phyloP scores from a whole-genome alignment of 371 early-diverging fungal genomes.

The Conidiobolus incongruus region DNA sequence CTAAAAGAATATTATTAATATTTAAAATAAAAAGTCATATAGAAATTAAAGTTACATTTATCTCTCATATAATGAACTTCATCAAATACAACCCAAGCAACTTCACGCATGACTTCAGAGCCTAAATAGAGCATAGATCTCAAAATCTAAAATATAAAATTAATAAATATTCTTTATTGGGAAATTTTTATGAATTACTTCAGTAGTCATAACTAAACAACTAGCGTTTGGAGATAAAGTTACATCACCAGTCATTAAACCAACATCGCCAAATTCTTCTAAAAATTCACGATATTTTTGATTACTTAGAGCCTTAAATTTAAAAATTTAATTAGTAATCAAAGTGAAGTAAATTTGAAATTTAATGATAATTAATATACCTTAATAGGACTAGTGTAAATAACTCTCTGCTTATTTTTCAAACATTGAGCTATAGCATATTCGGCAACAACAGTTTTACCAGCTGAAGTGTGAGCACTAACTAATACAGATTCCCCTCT shows the following conservation, averaged over 20 bases:
- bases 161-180: not conserved
- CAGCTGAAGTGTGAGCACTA: constrained; percentile 97
- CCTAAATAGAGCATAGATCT: constrained; percentile 98
- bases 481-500: constrained; percentile 95
- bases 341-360: not conserved
- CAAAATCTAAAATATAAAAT: constrained; percentile 39
- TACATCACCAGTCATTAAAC: constrained; percentile 99
- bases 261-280: constrained; percentile 97
- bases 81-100: constrained; percentile 99
- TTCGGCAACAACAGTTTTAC: constrained; percentile 99
- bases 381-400: constrained; percentile 99
- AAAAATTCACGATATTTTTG: constrained; percentile 98
- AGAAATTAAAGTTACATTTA: constrained; percentile 48
- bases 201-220: constrained; percentile 99
- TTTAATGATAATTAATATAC: too few relatives aligned
- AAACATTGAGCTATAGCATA: constrained; percentile 96
- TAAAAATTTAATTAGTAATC: constrained; percentile 3
- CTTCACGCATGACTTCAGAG: constrained; percentile 95
- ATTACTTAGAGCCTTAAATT: constrained; percentile 82
- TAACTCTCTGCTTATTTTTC: constrained; percentile 88
- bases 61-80: constrained; percentile 99
- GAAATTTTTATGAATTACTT: constrained; percentile 13
- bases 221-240: constrained; percentile 95
- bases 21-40: constrained; percentile 31
- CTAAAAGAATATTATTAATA: constrained; percentile 9